These are phyloP conservation scores for Colletotrichum zoysiae DNA, from an alignment of 2,329 filamentous ascomycete species.

Conservation along the genomic window DNA sequence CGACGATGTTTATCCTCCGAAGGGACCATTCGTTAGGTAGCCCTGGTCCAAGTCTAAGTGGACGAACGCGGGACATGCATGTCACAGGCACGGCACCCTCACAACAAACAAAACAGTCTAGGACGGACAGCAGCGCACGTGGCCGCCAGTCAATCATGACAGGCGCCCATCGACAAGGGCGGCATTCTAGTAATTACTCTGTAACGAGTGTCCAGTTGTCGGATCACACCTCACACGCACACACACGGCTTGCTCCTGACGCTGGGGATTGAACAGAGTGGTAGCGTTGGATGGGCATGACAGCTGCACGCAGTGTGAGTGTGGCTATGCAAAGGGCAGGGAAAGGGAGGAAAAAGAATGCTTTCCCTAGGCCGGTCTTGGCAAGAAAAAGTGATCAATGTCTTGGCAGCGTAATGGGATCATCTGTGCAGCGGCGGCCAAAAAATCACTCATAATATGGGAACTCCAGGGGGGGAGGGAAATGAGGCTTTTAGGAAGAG, in stretches of 20 bases:
- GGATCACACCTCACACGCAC: not conserved
- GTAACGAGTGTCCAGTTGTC: not conserved
- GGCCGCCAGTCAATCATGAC: not conserved
- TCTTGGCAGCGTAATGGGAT: conserved; percentile 38
- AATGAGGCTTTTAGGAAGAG: not conserved
- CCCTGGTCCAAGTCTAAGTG: not conserved
- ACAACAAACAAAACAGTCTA: not conserved
- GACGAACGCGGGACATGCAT: not conserved
- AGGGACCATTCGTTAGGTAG: no score
- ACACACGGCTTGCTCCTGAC: not conserved
- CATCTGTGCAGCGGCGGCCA: conserved; percentile 3
- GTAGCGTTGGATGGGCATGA: not conserved
- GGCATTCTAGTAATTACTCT: not conserved
- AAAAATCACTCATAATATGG: conserved; percentile 31
- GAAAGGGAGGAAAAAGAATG: not conserved
- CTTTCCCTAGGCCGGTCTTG: conserved; percentile 19
- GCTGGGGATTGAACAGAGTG: not conserved
- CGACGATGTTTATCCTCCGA: not conserved
- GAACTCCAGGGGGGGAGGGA: not conserved
- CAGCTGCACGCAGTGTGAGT: not conserved
- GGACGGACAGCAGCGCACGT: not conserved
- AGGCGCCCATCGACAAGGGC: not conserved
- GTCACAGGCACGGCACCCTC: not conserved
- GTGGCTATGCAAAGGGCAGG: conserved; percentile 20
- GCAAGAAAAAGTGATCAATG: conserved; percentile 10